Conservation (phyloP, 2,329 filamentous ascomycete genomes). For the Fusarium xyrophilum region DNA sequence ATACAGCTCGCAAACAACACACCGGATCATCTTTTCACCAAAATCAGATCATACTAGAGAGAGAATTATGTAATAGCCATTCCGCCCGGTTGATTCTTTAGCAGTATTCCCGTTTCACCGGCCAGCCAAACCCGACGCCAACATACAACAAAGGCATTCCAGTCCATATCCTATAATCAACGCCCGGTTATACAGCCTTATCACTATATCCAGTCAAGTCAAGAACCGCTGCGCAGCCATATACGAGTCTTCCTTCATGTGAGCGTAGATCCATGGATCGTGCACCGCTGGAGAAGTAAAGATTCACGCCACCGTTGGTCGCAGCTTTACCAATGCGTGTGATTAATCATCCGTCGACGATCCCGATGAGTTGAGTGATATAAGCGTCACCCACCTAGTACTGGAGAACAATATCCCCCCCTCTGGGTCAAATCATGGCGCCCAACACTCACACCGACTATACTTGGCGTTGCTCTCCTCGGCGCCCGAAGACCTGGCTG, state of each 20-base stretch:
- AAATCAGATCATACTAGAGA: background rate
- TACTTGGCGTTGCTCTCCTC: slow-evolving; percentile 1
- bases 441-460: background rate
- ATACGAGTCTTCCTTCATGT: background rate
- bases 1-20: background rate
- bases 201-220: background rate
- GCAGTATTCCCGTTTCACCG: background rate
- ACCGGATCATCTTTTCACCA: background rate
- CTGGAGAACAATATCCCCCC: background rate
- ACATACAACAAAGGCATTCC: background rate
- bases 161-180: background rate
- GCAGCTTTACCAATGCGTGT: background rate
- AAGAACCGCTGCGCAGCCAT: background rate
- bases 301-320: slow-evolving; percentile 10
- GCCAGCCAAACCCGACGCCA: background rate
- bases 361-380: slow-evolving; percentile 5
- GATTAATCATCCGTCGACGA: background rate
- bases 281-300: background rate
- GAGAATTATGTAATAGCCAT: background rate
- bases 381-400: background rate
- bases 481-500: background rate
- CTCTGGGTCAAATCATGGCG: background rate
- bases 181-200: background rate
- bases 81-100: background rate
- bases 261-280: background rate